Percentiles rank a stretch among this genome's conserved stretches.
Evolutionary conservation across 2,329 filamentous ascomycete genomes (phyloP).

Genomic region (Elsinoe fawcettii): DNA sequence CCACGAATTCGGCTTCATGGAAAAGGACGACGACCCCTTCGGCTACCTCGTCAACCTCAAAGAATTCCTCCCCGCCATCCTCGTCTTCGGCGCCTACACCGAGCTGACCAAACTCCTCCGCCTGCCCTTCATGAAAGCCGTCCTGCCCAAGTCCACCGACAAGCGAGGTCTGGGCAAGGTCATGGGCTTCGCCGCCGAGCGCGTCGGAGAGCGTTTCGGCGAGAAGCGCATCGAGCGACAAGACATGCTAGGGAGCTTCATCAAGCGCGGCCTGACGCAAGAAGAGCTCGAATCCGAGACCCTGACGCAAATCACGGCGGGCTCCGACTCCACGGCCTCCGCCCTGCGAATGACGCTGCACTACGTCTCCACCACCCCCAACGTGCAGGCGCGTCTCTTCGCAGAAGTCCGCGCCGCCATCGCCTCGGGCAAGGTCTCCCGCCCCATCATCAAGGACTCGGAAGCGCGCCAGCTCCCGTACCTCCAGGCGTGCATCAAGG

Average conservation of each 20-base stretch:
- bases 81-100: slow-evolving; percentile 38
- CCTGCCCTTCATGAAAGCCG: slow-evolving; percentile 34
- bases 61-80: slow-evolving; percentile 38
- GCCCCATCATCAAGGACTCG: slow-evolving; percentile 44
- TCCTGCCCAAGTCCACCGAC: slow-evolving; percentile 43
- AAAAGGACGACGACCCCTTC: slow-evolving; percentile 42
- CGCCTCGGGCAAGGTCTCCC: slow-evolving; percentile 31
- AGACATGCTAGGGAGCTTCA: slow-evolving; percentile 50
- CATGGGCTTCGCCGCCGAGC: slow-evolving; percentile 39
- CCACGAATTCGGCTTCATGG: slow-evolving; percentile 43
- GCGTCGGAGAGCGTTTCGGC: slow-evolving; percentile 41
- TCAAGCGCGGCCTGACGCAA: slow-evolving; percentile 38
- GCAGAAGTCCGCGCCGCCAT: slow-evolving; percentile 40
- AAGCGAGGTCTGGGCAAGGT: slow-evolving; percentile 33
- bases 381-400: slow-evolving; percentile 40
- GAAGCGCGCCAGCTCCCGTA: slow-evolving; percentile 38
- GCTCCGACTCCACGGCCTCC: slow-evolving; percentile 52
- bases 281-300: slow-evolving; percentile 38
- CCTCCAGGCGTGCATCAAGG: slow-evolving; percentile 41
- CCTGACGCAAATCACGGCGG: slow-evolving; percentile 44
- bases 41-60: slow-evolving; percentile 42
- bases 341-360: slow-evolving; percentile 47
- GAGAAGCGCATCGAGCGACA: slow-evolving; percentile 36
- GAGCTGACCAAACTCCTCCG: slow-evolving; percentile 36
- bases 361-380: slow-evolving; percentile 45